Evolutionary conservation across 78 protist species (phyloP), one percentile per base, ranked within the genome.

Genomic region (Dictyostelium capitatum): DNA sequence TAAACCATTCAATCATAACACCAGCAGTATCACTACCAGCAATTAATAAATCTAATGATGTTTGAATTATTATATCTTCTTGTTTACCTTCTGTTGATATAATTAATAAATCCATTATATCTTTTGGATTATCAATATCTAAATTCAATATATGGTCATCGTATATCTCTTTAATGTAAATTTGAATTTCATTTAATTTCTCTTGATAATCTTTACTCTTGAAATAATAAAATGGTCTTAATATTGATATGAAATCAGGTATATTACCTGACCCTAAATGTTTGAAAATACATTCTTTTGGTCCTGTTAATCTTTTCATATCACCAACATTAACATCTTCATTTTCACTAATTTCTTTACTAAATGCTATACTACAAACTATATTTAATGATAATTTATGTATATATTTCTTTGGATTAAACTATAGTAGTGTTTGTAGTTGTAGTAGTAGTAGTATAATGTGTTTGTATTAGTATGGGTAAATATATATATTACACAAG

Each of bases 361-460:
- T 43, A 74, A 74, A 72, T 8, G 67, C 54, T 11, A 84, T 14
- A 15, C 43, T 57, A 28, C 64, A 84, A 47, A 84, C 78, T 30
- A 84, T 28, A 59, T 84, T 84, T 2, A 74, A 10, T 53, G 91
- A 41, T 43, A 43, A 84, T 56, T 19, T 84, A 47, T 69, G 77
- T 17, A 56, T 54, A 74, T 72, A 74, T 84, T 43, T 54, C 15
- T 59, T 70, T 37, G 82, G 79, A 47, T 74, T 72, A 59, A 85
- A 85, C 82, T 84, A 56, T 3, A 30, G 25, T 17, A 62, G 19
- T 19, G 19, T 19, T 6, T 19, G 19, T 8, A 23, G n/a, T 7
- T 20, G 11, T 9, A 59, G 25, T 9, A 69, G 53, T 4, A 51
- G 20, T 17, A 65, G 5, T 59, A 79, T 11, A 43, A 2, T 37